Base-by-base conservation (phyloP, 2,329 filamentous ascomycete genomes). In the Dactylellina leptospora region DNA sequence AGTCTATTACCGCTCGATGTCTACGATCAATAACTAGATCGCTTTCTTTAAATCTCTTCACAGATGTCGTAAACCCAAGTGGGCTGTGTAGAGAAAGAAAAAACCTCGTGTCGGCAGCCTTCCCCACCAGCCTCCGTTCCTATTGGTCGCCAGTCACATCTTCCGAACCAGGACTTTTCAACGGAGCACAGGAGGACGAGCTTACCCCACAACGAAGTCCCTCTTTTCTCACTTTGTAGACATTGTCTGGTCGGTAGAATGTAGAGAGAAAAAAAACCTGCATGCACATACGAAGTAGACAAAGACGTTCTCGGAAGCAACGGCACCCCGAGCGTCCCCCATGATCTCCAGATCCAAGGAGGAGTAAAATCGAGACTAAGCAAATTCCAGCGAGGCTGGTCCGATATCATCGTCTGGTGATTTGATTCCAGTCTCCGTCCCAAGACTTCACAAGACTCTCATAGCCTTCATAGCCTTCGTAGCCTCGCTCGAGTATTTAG, bases 61-160 rank as follows among this genome's bases (percentile, higher is more conserved):
- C 18, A 53, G 48, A 53, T 66, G 27, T 25, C 18, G 16, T 33
- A 40, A 9, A n/a, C 18, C 36, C 27, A 59, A 23, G 62, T 40
- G 40, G 62, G 62, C 62, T 68, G 62, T 68, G 62, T 51, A 28
- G 27, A 5, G 13, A 38, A 16, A 54, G 18, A 55, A 55, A 27
- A 40, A 48, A 51, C 53, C 62, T 58, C 62, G 62, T 68, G 62
- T 60, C 54, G 23, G 60, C 38, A 22, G 2, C 30, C 9, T 20
- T 28, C 54, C 62, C 47, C 62, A 54, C 62, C 33, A 59, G 47
- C 45, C 62, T 47, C 27, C 25, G 33, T 47, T 68, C 62, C 25
- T 47, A 68, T 68, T 68, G 62, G 62, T 22, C 30, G 38, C 33
- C 54, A 36, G 27, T 40, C 42, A 42, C 10, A 16, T 22, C 36